These are phyloP conservation scores for Sporobolomyces phaffii DNA, from an alignment of 768 basidiomycete genomes.

Conservation along the genomic window DNA sequence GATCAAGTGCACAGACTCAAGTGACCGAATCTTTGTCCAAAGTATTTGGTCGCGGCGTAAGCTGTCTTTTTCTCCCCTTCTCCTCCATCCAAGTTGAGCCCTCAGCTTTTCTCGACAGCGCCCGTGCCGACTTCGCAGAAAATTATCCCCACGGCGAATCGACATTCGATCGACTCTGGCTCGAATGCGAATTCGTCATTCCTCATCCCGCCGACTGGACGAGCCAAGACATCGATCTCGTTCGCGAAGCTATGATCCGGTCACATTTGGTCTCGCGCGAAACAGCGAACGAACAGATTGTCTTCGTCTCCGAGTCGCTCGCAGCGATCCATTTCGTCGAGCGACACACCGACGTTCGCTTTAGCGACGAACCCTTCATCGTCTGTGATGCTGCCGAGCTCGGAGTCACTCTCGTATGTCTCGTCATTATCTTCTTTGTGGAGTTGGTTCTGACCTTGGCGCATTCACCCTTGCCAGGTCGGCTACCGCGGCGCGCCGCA, in stretches of 20 bases:
- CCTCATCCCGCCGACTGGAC: conserved; percentile 18
- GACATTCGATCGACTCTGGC: conserved; percentile 25
- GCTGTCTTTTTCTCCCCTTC: not conserved
- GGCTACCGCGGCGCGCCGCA: conserved; percentile 12
- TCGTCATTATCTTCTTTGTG: not conserved
- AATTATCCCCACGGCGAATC: not conserved
- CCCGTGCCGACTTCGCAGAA: conserved; percentile 26
- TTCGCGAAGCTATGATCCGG: conserved; percentile 8
- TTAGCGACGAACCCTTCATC: conserved; percentile 6
- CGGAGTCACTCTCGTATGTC: conserved; percentile 19
- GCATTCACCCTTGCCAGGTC: not conserved
- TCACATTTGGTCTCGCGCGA: not conserved
- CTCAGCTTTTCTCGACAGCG: too few relatives aligned
- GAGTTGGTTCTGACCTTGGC: not conserved
- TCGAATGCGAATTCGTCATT: not conserved
- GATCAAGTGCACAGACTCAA: too few relatives aligned
- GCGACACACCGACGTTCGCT: not conserved
- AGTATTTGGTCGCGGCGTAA: conserved; percentile 20
- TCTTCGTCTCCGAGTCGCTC: conserved; percentile 22
- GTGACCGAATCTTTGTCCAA: not conserved
- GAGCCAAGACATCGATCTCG: not conserved
- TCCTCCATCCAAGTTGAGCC: too few relatives aligned
- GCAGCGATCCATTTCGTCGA: conserved; percentile 3
- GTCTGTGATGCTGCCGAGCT: conserved; percentile 17
- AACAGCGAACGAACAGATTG: not conserved